Conservation (phyloP, 768 basidiomycete genomes). For the Suillus paluster region DNA sequence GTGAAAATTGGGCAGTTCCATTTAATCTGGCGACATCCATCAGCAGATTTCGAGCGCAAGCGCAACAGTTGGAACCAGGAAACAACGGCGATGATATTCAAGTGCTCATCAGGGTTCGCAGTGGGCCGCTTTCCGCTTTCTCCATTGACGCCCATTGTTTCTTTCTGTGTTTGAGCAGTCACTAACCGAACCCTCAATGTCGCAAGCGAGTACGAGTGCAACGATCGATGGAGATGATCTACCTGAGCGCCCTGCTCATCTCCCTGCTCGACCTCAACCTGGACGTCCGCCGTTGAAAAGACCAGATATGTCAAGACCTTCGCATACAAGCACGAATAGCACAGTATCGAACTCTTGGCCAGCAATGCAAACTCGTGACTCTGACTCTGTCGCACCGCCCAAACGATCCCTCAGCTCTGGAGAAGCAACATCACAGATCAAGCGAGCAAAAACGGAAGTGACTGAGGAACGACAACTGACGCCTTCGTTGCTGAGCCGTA, state of each 20-base stretch:
- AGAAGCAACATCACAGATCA: conserved; percentile 40
- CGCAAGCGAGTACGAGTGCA: conserved; percentile 18
- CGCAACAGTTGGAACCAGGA: conserved; percentile 26
- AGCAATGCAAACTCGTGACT: conserved; percentile 10
- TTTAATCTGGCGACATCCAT: conserved; percentile 42
- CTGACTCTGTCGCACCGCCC: conserved; percentile 19
- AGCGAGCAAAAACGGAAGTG: conserved; percentile 34
- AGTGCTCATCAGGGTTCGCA: conserved; percentile 61
- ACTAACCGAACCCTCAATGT: conserved; percentile 28
- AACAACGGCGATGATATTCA: conserved; percentile 38
- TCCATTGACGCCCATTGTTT: conserved; percentile 43
- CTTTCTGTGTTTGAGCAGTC: conserved; percentile 51
- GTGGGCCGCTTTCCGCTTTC: conserved; percentile 43
- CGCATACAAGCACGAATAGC: conserved; percentile 12
- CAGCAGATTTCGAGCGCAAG: conserved; percentile 33
- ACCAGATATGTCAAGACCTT: conserved; percentile 19
- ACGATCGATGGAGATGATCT: conserved; percentile 18
- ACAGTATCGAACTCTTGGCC: conserved; percentile 15
- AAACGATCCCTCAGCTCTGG: conserved; percentile 30
- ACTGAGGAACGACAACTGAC: conserved; percentile 29
- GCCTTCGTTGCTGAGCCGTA: conserved; percentile 51
- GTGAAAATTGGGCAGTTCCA: conserved; percentile 47
- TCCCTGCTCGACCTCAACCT: conserved; percentile 27
- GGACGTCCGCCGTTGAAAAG: conserved; percentile 18
- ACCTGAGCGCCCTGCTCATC: conserved; percentile 29